These are phyloP conservation scores for Scheffersomyces spartinae DNA, from an alignment of 805 yeast genomes.

Conservation along the genomic window DNA sequence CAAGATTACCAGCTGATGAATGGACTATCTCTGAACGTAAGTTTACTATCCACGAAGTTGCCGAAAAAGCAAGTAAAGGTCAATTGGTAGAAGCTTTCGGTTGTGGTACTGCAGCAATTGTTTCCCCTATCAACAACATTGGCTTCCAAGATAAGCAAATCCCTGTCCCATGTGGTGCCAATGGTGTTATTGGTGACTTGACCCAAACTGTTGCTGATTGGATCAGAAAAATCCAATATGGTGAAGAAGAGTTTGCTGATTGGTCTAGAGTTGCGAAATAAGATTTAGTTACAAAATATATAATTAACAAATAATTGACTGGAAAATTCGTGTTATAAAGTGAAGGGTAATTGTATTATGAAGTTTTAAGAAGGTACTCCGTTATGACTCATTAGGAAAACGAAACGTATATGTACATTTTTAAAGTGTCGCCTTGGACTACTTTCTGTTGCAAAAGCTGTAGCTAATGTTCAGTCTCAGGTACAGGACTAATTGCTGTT, in stretches of 20 bases:
- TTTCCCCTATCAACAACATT: slow-evolving; percentile 83
- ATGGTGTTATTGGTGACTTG: slow-evolving; percentile 68
- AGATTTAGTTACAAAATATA: no score
- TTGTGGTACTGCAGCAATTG: slow-evolving; percentile 96
- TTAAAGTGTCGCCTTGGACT: no score
- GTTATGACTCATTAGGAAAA: no score
- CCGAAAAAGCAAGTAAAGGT: slow-evolving; percentile 66
- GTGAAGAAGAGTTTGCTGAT: slow-evolving; percentile 57
- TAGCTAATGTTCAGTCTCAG: no score
- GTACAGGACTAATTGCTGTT: no score
- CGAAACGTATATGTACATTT: no score
- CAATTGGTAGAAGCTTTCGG: slow-evolving; percentile 92
- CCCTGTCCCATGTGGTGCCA: slow-evolving; percentile 67
- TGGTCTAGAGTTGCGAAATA: slow-evolving; percentile 41
- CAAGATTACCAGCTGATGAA: slow-evolving; percentile 58
- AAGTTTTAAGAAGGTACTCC: no score
- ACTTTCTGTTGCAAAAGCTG: no score
- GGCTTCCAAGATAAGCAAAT: slow-evolving; percentile 70
- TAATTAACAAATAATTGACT: no score
- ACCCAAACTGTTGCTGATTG: slow-evolving; percentile 72
- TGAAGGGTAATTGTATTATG: no score
- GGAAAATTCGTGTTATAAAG: no score
- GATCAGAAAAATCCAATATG: slow-evolving; percentile 88
- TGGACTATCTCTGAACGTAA: slow-evolving; percentile 83
- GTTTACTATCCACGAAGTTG: slow-evolving; percentile 71